These are phyloP conservation scores for Kurtzmaniella quercitrusa DNA, from an alignment of 1,139 yeast species.

Conservation along the genomic window DNA sequence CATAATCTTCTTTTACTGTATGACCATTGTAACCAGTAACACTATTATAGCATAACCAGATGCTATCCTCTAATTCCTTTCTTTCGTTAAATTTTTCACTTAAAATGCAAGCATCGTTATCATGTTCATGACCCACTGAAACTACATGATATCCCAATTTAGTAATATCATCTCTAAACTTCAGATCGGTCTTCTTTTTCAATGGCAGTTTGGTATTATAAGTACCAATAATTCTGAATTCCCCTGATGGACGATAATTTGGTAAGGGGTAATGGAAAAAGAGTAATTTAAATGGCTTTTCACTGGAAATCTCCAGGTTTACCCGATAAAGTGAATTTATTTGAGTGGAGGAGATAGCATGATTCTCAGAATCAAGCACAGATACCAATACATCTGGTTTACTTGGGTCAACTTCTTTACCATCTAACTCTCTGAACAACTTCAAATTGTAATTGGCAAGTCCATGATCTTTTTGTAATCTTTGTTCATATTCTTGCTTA, in stretches of 20 bases:
- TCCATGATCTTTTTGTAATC: constrained; percentile 23
- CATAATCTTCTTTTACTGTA: constrained; percentile 21
- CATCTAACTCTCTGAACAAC: constrained; percentile 10
- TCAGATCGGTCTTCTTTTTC: constrained; percentile 27
- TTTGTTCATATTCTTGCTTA: neutral
- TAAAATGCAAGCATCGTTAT: constrained; percentile 48
- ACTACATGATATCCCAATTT: constrained; percentile 39
- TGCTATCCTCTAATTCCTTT: constrained; percentile 11
- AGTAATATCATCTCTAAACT: constrained; percentile 33
- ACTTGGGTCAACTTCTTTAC: constrained; percentile 5
- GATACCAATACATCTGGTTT: constrained; percentile 25
- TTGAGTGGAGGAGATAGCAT: constrained; percentile 28
- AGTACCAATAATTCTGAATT: constrained; percentile 44
- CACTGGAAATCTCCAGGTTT: constrained; percentile 10
- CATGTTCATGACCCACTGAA: constrained; percentile 54
- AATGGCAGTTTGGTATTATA: constrained; percentile 45
- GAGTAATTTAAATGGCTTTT: constrained; percentile 25
- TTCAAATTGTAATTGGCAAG: constrained; percentile 33
- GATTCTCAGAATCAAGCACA: constrained; percentile 30
- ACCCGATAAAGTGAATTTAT: constrained; percentile 24
- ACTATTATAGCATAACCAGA: constrained; percentile 41
- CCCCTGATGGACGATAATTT: constrained; percentile 47
- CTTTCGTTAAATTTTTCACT: constrained; percentile 15
- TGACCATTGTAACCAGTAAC: constrained; percentile 37
- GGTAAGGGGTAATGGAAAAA: constrained; percentile 52